Percentiles rank a stretch among this genome's conserved stretches.
Conservation (phyloP, 116 monocot species). For the Papilionanthe hybrid region DNA sequence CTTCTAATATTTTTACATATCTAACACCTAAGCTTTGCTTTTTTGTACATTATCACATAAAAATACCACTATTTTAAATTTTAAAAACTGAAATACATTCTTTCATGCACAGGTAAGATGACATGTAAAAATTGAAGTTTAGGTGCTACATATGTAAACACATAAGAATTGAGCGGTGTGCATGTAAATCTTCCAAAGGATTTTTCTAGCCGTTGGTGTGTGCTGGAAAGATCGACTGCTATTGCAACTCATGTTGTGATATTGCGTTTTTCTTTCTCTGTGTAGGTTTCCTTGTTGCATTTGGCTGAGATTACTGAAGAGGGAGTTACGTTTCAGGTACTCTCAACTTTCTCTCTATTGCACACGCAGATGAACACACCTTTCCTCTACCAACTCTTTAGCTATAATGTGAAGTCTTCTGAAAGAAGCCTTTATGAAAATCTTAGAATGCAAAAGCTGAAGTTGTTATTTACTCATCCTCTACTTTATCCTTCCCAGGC, state of each 20-base stretch:
- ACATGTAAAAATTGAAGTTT: too few species aligned
- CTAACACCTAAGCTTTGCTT: too few species aligned
- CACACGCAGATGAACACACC: neutral
- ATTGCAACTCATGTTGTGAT: neutral
- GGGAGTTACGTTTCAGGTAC: conserved; percentile 97
- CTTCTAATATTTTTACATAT: too few species aligned
- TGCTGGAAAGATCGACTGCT: neutral
- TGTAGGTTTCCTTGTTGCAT: conserved; percentile 92
- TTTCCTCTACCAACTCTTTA: neutral
- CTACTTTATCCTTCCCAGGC: neutral
- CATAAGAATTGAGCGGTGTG: too few species aligned
- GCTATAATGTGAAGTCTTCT: neutral
- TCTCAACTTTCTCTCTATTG: neutral
- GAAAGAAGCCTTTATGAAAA: neutral
- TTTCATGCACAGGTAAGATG: too few species aligned
- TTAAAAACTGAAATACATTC: too few species aligned
- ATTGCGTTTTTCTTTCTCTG: neutral
- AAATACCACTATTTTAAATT: too few species aligned
- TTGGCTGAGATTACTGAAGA: conserved; percentile 98
- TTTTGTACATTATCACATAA: too few species aligned
- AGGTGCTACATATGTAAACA: too few species aligned
- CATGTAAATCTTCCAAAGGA: neutral
- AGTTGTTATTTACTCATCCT: neutral
- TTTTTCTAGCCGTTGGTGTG: neutral
- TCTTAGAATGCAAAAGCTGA: neutral